Evolutionary conservation across 2,329 filamentous ascomycete genomes (phyloP), one percentile per base, ranked within the genome.

Genomic region (Podosphaera xanthii): DNA sequence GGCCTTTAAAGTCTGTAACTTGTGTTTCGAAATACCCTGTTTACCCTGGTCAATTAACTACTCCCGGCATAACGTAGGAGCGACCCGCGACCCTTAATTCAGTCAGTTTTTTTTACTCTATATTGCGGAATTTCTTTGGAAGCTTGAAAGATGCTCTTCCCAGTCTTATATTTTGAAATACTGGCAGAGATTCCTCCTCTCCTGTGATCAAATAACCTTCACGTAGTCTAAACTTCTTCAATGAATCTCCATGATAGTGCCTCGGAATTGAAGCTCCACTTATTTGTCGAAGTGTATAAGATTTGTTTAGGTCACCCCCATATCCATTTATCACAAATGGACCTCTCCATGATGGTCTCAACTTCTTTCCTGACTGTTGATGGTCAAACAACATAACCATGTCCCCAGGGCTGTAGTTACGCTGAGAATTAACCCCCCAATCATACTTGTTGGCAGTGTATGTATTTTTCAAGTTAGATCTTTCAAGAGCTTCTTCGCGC

Each of bases 301-400:
- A 40, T 38, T 31, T 56, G 4, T n/a, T 7, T 35, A 57, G 34
- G 36, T 57, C 54, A 34, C 34, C 54, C 31, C 54, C 35, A 57
- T 5, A 42, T 7, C 54, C 54, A 5, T 8, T 33, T 30, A 57
- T n/a, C n/a, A 42, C 54, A 44, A 57, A 57, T 42, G 54, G 54
- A 3, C 54, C 54, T 42, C 54, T 42, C 34, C 54, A 57, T 8
- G 34, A n/a, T 8, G 40, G 54, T 8, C 9, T 42, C n/a, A 57
- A 33, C 54, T 33, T 57, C n/a, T 57, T 57, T 3, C 54, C 54
- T 42, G 54, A 4, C 36, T 14, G 40, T 44, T 40, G 12, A 7
- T 57, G 54, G 54, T 57, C 54, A 57, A 57, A 57, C 36, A 57
- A 33, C 12, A 57, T 42, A 10, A 57, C 54, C 8, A 58, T 8